Evolutionary conservation across 106 monocot genomes (phyloP).

Genomic region (Dendrobium officinale): DNA sequence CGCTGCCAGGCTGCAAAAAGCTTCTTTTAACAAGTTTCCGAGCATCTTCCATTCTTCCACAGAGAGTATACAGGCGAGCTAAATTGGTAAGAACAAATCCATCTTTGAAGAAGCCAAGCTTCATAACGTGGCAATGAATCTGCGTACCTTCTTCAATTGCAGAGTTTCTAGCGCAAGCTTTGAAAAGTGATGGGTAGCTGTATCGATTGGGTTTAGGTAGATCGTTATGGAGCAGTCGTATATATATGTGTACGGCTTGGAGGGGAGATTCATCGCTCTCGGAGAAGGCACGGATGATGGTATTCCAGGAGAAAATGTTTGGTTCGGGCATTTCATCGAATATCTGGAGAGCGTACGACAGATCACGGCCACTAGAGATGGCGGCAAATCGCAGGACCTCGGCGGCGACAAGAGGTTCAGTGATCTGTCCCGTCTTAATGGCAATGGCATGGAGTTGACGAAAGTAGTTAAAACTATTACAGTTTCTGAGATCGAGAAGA

Average conservation of each 20-base stretch:
- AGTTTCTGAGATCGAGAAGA: constrained; percentile 27
- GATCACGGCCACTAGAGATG: constrained; percentile 17
- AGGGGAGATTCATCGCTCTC: constrained; percentile 20
- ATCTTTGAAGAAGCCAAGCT: constrained; percentile 23
- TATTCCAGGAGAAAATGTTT: constrained; percentile 45
- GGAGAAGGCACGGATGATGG: constrained; percentile 36
- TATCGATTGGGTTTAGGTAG: constrained; percentile 21
- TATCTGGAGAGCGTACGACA: constrained; percentile 22
- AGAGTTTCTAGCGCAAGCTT: constrained; percentile 25
- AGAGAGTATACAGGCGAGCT: constrained; percentile 37
- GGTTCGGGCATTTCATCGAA: constrained; percentile 39
- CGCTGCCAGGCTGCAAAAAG: neutral
- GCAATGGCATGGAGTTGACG: constrained; percentile 41
- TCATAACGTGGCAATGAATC: constrained; percentile 34
- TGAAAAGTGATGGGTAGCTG: constrained; percentile 45
- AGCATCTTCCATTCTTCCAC: constrained; percentile 34
- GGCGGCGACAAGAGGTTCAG: constrained; percentile 42
- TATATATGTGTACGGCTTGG: constrained; percentile 18
- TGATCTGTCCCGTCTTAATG: constrained; percentile 39
- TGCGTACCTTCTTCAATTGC: constrained; percentile 35
- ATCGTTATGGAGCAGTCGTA: constrained; percentile 11
- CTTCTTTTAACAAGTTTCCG: constrained; percentile 13
- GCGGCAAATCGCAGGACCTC: constrained; percentile 35
- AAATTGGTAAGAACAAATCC: constrained; percentile 46
- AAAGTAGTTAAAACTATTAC: constrained; percentile 19